phyloP scores from a whole-genome alignment of 108 stramenopile genomes.

The Stephanodiscus triporus region DNA sequence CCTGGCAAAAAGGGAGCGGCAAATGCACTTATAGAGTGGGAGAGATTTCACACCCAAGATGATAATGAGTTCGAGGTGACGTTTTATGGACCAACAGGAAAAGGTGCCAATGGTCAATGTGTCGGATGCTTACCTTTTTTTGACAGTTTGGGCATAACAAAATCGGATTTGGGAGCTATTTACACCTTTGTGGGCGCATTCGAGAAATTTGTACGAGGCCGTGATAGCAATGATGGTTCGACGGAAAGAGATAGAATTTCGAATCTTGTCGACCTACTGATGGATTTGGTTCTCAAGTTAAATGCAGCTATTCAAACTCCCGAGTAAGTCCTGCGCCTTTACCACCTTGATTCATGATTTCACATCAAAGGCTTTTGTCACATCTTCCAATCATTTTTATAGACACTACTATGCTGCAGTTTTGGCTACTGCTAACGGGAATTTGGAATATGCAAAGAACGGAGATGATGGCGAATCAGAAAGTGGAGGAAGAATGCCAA shows the following conservation, averaged over 20 bases:
- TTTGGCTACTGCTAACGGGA: constrained; percentile 61
- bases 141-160: constrained; percentile 26
- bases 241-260: constrained; percentile 29
- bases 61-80: constrained; percentile 63
- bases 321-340: constrained; percentile 38
- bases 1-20: constrained; percentile 56
- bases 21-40: constrained; percentile 34
- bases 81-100: constrained; percentile 69
- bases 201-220: constrained; percentile 35
- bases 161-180: constrained; percentile 25
- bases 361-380: too few relatives aligned
- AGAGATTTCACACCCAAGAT: constrained; percentile 60
- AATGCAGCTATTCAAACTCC: constrained; percentile 34
- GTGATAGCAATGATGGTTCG: constrained; percentile 24
- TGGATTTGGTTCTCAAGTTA: constrained; percentile 46
- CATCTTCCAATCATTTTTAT: constrained; percentile 6
- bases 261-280: constrained; percentile 44
- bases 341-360: too few relatives aligned
- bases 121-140: constrained; percentile 70
- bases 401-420: constrained; percentile 62
- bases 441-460: constrained; percentile 61
- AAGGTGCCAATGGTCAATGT: constrained; percentile 51
- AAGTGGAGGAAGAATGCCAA: constrained; percentile 28
- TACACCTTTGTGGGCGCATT: constrained; percentile 15
- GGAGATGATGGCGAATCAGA: constrained; percentile 28